Percentiles rank a stretch among this genome's conserved stretches.
These are phyloP conservation scores for Penicillium riverlandense DNA, from an alignment of 495 filamentous ascomycete genomes.

Conservation along the genomic window DNA sequence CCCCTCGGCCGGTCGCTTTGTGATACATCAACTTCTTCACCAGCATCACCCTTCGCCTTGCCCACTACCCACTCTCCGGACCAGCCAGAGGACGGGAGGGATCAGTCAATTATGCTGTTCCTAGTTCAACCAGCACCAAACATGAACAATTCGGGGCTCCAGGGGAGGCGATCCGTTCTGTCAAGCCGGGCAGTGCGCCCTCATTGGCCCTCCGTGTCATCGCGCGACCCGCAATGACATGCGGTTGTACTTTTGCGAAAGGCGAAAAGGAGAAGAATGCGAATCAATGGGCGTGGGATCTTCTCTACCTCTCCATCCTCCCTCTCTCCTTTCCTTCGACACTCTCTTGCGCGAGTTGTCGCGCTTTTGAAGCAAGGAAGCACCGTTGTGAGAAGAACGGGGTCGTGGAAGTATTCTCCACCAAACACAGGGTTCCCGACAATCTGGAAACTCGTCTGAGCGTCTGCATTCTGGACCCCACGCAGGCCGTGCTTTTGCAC, in stretches of 20 bases:
- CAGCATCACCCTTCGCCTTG: too few species aligned
- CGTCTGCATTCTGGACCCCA: slow-evolving; percentile 19
- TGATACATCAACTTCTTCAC: not conserved
- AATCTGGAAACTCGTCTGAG: slow-evolving; percentile 17
- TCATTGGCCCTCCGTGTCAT: slow-evolving; percentile 7
- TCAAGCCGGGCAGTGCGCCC: not conserved
- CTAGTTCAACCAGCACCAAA: too few species aligned
- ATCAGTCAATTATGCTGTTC: too few species aligned
- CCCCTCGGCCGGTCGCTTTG: not conserved
- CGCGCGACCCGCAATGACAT: slow-evolving; percentile 13
- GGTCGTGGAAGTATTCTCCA: too few species aligned
- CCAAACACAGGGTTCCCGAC: slow-evolving; percentile 5
- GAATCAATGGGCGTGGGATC: not conserved
- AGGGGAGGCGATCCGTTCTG: not conserved
- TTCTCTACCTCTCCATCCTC: not conserved
- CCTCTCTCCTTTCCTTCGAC: slow-evolving; percentile 1
- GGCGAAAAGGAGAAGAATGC: slow-evolving; percentile 1
- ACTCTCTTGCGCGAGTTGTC: not conserved
- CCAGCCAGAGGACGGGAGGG: too few species aligned
- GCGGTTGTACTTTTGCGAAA: slow-evolving; percentile 7
- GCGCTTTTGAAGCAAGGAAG: too few species aligned
- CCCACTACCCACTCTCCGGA: too few species aligned
- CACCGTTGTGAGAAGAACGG: too few species aligned
- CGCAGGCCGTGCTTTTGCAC: slow-evolving; percentile 8
- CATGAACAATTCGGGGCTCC: not conserved